A percentile compares a stretch with the other conserved stretches of the same genome.
phyloP scores from a whole-genome alignment of 164 flowering plant genomes.

The Berberis vulgaris region DNA sequence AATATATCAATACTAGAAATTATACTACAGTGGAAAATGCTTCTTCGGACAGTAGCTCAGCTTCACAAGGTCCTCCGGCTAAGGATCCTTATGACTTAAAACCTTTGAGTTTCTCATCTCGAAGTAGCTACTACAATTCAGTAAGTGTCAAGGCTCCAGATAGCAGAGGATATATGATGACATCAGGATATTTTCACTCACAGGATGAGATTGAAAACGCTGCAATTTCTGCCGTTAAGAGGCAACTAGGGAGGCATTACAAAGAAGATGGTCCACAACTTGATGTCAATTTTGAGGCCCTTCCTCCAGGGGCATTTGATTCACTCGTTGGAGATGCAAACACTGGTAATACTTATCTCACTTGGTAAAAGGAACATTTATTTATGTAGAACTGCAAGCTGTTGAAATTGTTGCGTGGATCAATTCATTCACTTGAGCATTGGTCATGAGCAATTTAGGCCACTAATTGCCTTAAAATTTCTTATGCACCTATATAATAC shows the following conservation, averaged over 20 bases:
- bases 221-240: slow-evolving; percentile 78
- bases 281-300: slow-evolving; percentile 66
- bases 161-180: slow-evolving; percentile 31
- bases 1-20: slow-evolving; percentile 16
- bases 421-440: too few species aligned
- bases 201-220: slow-evolving; percentile 66
- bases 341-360: slow-evolving; percentile 15
- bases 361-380: neutral
- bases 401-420: too few species aligned
- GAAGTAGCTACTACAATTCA: slow-evolving; percentile 19
- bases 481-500: too few species aligned
- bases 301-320: slow-evolving; percentile 92
- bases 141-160: slow-evolving; percentile 15
- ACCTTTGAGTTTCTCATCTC: slow-evolving; percentile 23
- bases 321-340: slow-evolving; percentile 12
- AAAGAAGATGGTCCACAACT: slow-evolving; percentile 80
- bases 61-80: slow-evolving; percentile 35
- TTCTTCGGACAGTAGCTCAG: slow-evolving; percentile 77
- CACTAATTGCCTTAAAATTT: too few species aligned
- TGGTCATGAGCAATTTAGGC: too few species aligned
- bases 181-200: slow-evolving; percentile 67
- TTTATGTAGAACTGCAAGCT: too few species aligned
- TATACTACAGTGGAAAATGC: slow-evolving; percentile 31
- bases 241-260: slow-evolving; percentile 68
- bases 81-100: slow-evolving; percentile 24